phyloP scores from a whole-genome alignment of 2,329 filamentous ascomycete species.

The Aureobasidium melanogenum region DNA sequence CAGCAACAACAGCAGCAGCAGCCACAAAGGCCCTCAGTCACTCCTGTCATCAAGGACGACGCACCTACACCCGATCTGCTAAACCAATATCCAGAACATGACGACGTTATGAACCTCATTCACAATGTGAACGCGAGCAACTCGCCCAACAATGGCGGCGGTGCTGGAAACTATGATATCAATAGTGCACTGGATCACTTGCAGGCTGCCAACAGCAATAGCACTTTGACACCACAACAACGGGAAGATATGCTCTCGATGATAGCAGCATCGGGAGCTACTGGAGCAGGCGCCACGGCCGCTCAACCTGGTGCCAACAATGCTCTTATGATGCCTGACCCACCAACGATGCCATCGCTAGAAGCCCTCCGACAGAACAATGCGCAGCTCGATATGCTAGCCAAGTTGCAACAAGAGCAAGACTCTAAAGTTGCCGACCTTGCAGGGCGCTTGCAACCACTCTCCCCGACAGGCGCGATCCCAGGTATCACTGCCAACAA shows the following conservation, averaged over 20 bases:
- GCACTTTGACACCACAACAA: constrained; percentile 39
- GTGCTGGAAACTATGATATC: constrained; percentile 31
- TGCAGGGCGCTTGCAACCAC: constrained; percentile 63
- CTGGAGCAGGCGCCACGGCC: constrained; percentile 11
- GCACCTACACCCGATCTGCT: constrained; percentile 28
- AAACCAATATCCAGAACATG: constrained; percentile 30
- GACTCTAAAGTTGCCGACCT: constrained; percentile 68
- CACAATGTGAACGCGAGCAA: constrained; percentile 34
- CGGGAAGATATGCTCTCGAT: constrained; percentile 39
- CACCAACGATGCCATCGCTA: constrained; percentile 48
- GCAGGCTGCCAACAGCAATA: constrained; percentile 32
- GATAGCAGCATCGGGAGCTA: constrained; percentile 33
- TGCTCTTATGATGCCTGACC: constrained; percentile 46
- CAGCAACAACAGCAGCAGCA: constrained; percentile 4
- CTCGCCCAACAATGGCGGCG: constrained; percentile 23
- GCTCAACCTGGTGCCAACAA: constrained; percentile 37
- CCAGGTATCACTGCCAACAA: constrained; percentile 49
- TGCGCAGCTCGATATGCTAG: constrained; percentile 68
- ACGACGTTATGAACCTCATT: constrained; percentile 44
- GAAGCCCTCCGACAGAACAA: constrained; percentile 59
- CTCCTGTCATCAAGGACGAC: constrained; percentile 33
- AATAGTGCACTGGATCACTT: constrained; percentile 38
- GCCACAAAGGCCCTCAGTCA: constrained; percentile 16
- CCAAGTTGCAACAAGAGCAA: constrained; percentile 71
- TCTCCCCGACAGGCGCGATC: constrained; percentile 71